Percentiles rank a stretch among this genome's conserved stretches.
Conservation (phyloP, 306 rosid genomes). For the Pueraria montana region DNA sequence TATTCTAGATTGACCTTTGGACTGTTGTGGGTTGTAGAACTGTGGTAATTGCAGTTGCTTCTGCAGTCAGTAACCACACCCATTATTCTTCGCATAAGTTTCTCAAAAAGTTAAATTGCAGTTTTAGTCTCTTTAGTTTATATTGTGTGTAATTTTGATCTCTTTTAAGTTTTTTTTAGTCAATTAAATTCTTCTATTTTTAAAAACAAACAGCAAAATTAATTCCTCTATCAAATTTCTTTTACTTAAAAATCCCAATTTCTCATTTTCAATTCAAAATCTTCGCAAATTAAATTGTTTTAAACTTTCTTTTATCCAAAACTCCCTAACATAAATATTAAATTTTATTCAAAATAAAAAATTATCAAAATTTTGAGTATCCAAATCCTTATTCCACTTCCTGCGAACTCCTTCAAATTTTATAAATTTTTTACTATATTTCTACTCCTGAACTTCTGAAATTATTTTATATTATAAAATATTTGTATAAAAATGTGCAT, state of each 20-base stretch:
- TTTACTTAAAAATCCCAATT: background rate
- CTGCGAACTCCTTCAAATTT: background rate
- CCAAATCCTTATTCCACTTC: background rate
- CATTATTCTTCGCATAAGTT: background rate
- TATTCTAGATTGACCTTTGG: constrained; percentile 24
- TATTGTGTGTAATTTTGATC: background rate
- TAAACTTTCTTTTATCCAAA: background rate
- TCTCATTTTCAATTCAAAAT: background rate
- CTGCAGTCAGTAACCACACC: constrained; percentile 1
- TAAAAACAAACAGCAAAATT: background rate
- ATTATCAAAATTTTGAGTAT: too few relatives aligned
- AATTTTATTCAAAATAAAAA: too few relatives aligned
- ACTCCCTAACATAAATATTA: background rate
- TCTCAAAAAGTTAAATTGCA: background rate
- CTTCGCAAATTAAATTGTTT: background rate
- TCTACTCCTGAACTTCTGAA: background rate
- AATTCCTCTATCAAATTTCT: background rate
- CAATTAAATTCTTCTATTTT: background rate
- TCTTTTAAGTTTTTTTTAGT: background rate
- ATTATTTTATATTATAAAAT: background rate
- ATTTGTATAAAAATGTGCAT: background rate
- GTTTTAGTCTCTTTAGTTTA: background rate
- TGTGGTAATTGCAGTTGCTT: constrained; percentile 28
- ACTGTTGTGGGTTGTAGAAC: constrained; percentile 22
- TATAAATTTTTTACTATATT: background rate